phyloP scores from a whole-genome alignment of 2,329 filamentous ascomycete genomes.

The Zymoseptoria brevis region DNA sequence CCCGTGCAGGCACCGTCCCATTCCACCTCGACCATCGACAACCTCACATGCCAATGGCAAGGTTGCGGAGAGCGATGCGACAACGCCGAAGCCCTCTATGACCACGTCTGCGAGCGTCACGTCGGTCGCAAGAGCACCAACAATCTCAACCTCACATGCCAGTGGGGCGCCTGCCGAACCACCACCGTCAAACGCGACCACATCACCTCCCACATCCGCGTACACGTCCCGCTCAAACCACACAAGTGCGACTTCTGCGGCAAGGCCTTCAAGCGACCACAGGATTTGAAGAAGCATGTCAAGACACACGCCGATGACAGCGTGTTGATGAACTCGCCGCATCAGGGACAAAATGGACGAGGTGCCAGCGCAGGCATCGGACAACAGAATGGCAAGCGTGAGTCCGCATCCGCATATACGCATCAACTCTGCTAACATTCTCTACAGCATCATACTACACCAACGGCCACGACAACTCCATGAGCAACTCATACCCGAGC shows the following conservation, averaged over 20 bases:
- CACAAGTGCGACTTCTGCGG: constrained; percentile 99
- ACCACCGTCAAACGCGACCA: constrained; percentile 98
- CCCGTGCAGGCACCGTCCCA: constrained; percentile 22
- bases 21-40: constrained; percentile 34
- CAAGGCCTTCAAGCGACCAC: constrained; percentile 97
- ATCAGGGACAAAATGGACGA: constrained; percentile 35
- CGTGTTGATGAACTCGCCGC: constrained; percentile 59
- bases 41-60: constrained; percentile 53
- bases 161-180: constrained; percentile 92
- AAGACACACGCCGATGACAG: constrained; percentile 98
- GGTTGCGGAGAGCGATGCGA: constrained; percentile 53
- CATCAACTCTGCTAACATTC: constrained; percentile 6
- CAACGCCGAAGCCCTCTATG: constrained; percentile 56
- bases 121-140: constrained; percentile 98
- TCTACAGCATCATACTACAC: constrained; percentile 27
- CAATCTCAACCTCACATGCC: constrained; percentile 93
- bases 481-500: constrained; percentile 25
- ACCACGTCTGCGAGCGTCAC: constrained; percentile 96
- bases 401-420: constrained; percentile 27
- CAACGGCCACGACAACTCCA: constrained; percentile 22
- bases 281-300: constrained; percentile 98
- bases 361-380: constrained; percentile 24
- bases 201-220: constrained; percentile 97
- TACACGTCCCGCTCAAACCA: constrained; percentile 97
- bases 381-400: constrained; percentile 33